phyloP scores from a whole-genome alignment of 768 basidiomycete genomes.

The Phaffia tasmanica region DNA sequence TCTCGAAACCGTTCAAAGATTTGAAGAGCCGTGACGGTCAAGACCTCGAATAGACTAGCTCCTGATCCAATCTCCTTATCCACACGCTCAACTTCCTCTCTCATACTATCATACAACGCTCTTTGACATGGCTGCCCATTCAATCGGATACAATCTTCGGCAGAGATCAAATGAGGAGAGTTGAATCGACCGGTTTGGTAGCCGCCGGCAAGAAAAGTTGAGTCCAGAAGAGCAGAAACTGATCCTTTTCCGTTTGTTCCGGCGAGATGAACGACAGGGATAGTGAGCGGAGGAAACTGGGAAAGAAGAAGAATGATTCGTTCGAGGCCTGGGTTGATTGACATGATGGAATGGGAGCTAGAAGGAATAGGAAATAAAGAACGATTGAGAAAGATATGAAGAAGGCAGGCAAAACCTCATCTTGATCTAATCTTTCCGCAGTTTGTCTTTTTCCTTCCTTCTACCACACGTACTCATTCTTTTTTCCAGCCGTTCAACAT shows the following conservation, averaged over 20 bases:
- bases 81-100: constrained; percentile 45
- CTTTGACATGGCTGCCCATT: constrained; percentile 48
- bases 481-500: not conserved
- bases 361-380: not conserved
- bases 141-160: constrained; percentile 65
- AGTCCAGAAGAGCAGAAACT: constrained; percentile 68
- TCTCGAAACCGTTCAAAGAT: constrained; percentile 50
- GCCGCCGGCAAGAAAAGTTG: constrained; percentile 52
- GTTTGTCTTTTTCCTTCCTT: not conserved
- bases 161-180: constrained; percentile 73
- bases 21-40: constrained; percentile 67
- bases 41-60: constrained; percentile 69
- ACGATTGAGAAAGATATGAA: not conserved
- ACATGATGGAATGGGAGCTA: constrained; percentile 10
- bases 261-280: constrained; percentile 79
- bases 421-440: not conserved
- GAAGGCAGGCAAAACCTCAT: not conserved
- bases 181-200: constrained; percentile 75
- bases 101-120: constrained; percentile 44
- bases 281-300: constrained; percentile 51
- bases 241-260: constrained; percentile 98
- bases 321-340: constrained; percentile 36
- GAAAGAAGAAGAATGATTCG: constrained; percentile 40
- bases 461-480: not conserved
- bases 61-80: constrained; percentile 32